Conservation (phyloP, 1,284 basidiomycete genomes). For the Gymnopus androsaceus region DNA sequence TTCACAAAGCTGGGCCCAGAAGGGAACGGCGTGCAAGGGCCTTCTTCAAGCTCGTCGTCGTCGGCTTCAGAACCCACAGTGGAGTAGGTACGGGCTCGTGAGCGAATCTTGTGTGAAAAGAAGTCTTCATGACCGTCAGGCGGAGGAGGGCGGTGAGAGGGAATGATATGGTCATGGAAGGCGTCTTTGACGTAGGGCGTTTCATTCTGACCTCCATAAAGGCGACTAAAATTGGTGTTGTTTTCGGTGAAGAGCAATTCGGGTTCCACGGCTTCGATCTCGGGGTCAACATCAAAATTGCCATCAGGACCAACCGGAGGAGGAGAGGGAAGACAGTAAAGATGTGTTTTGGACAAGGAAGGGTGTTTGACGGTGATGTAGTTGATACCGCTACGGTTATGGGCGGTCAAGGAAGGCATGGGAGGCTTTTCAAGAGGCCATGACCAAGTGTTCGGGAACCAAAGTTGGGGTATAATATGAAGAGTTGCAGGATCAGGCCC, state of each 20-base stretch:
- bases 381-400: conserved; percentile 54
- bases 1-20: conserved; percentile 71
- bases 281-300: conserved; percentile 57
- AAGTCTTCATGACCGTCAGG: conserved; percentile 42
- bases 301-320: conserved; percentile 79
- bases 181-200: conserved; percentile 91
- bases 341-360: conserved; percentile 71
- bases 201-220: conserved; percentile 87
- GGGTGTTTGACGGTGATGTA: conserved; percentile 78
- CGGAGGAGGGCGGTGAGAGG: conserved; percentile 69
- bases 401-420: conserved; percentile 71
- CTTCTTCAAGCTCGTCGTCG: conserved; percentile 40
- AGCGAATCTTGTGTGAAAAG: conserved; percentile 51
- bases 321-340: conserved; percentile 92
- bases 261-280: conserved; percentile 73
- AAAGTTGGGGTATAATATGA: conserved; percentile 93
- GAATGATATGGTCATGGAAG: conserved; percentile 97
- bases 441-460: conserved; percentile 98
- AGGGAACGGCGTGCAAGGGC: conserved; percentile 60
- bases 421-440: conserved; percentile 85
- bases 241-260: conserved; percentile 93
- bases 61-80: conserved; percentile 36
- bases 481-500: conserved; percentile 95
- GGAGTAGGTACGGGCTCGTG: conserved; percentile 48
- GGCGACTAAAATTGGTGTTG: conserved; percentile 91